Percentiles rank a stretch among this genome's conserved stretches.
These are phyloP conservation scores for Candida oleophila DNA, from an alignment of 805 yeast genomes.

Conservation along the genomic window DNA sequence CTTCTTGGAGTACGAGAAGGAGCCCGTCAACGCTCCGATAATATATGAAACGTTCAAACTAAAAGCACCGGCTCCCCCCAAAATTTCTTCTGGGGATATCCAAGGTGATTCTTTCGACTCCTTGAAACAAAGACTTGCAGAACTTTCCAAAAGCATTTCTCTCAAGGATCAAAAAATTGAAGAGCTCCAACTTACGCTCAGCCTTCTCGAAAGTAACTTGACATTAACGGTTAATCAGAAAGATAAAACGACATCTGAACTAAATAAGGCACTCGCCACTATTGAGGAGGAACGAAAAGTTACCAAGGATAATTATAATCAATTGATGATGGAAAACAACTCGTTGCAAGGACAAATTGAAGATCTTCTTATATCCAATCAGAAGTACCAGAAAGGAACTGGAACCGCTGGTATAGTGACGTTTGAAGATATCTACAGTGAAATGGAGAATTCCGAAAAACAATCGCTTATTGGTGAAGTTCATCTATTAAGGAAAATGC, in stretches of 20 bases:
- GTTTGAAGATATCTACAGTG: slow-evolving; percentile 33
- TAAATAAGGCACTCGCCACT: slow-evolving; percentile 11
- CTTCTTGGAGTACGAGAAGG: not conserved
- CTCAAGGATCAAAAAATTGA: slow-evolving; percentile 30
- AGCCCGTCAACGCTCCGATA: not conserved
- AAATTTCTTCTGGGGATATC: not conserved
- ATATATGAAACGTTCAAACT: not conserved
- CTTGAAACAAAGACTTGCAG: not conserved
- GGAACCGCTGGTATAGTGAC: not conserved
- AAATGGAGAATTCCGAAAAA: slow-evolving; percentile 29
- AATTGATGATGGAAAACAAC: slow-evolving; percentile 18
- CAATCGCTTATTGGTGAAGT: slow-evolving; percentile 46
- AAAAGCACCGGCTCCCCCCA: not conserved
- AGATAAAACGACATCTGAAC: slow-evolving; percentile 22
- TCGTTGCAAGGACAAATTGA: slow-evolving; percentile 23
- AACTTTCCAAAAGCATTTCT: not conserved
- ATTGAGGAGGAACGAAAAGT: slow-evolving; percentile 15
- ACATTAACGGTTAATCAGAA: slow-evolving; percentile 26
- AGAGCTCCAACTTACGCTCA: slow-evolving; percentile 46
- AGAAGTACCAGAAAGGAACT: slow-evolving; percentile 14
- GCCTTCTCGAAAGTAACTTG: slow-evolving; percentile 45
- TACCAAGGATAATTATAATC: slow-evolving; percentile 19
- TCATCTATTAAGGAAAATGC: slow-evolving; percentile 36
- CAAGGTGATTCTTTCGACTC: not conserved
- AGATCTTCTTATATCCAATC: slow-evolving; percentile 21